These are phyloP conservation scores for Ajuga chamaepitys DNA, from an alignment of 257 asterid genomes.

Conservation along the genomic window DNA sequence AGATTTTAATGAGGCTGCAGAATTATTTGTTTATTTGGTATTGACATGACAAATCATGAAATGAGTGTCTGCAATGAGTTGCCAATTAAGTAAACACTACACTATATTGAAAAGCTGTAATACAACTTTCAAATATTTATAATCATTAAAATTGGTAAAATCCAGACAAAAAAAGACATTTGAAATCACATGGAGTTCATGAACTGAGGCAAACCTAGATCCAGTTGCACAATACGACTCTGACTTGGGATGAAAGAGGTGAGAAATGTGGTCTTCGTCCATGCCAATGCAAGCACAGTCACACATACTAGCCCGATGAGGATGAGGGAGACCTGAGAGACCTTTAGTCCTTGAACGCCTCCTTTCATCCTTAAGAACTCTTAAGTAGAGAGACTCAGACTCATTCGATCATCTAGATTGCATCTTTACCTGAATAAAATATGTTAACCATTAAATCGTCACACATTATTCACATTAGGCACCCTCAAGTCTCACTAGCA, in stretches of 20 bases:
- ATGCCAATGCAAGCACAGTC: constrained; percentile 60
- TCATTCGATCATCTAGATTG: constrained; percentile 27
- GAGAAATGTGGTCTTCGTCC: constrained; percentile 63
- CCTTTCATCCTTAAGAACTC: constrained; percentile 74
- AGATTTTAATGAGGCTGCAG: background rate
- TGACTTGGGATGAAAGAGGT: constrained; percentile 50
- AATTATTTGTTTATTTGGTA: background rate
- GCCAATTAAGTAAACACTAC: background rate
- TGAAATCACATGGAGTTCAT: constrained; percentile 11
- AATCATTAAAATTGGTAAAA: background rate
- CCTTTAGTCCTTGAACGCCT: constrained; percentile 63
- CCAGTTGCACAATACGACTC: constrained; percentile 30
- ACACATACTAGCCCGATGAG: constrained; percentile 64
- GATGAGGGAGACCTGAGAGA: constrained; percentile 72
- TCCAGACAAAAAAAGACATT: background rate
- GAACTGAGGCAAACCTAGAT: constrained; percentile 47
- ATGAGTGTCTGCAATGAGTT: background rate
- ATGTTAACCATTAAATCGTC: constrained; percentile 16
- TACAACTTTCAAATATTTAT: background rate
- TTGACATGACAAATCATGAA: background rate
- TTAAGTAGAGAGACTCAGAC: constrained; percentile 19
- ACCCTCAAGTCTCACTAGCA: constrained; percentile 7
- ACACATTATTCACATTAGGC: background rate
- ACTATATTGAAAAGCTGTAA: background rate
- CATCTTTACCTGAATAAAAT: constrained; percentile 3